A percentile compares a stretch with the other conserved stretches of the same genome.
phyloP scores from a whole-genome alignment of 2,329 filamentous ascomycete species.

The Juglanconis juglandina region DNA sequence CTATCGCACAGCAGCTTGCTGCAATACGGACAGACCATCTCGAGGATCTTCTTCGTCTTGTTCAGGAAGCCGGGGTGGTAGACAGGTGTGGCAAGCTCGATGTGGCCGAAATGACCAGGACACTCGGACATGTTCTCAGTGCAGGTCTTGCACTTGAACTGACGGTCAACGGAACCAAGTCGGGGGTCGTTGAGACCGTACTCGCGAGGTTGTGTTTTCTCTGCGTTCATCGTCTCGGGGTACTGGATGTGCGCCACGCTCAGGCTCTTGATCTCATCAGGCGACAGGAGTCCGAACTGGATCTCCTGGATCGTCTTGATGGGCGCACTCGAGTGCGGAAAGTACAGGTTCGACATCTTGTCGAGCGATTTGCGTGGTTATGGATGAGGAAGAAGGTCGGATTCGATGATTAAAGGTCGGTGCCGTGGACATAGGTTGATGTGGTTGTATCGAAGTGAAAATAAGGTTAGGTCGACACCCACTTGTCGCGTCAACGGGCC shows the following conservation, averaged over 20 bases:
- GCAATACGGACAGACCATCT: slow-evolving; percentile 98
- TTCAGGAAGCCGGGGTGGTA: slow-evolving; percentile 95
- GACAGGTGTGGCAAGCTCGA: slow-evolving; percentile 93
- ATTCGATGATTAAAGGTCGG: slow-evolving; percentile 16
- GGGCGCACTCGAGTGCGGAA: slow-evolving; percentile 88
- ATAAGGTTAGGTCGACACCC: not conserved
- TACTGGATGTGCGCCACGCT: slow-evolving; percentile 95
- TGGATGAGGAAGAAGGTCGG: not conserved
- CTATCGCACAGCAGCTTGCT: slow-evolving; percentile 95
- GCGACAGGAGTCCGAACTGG: slow-evolving; percentile 95
- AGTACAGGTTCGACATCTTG: slow-evolving; percentile 89
- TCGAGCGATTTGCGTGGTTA: slow-evolving; percentile 32
- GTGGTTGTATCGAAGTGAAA: slow-evolving; percentile 6
- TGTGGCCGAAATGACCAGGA: slow-evolving; percentile 97
- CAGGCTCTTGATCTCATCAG: slow-evolving; percentile 99
- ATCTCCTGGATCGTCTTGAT: slow-evolving; percentile 98
- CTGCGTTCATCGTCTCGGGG: slow-evolving; percentile 99
- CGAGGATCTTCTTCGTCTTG: slow-evolving; percentile 98
- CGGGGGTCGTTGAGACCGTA: slow-evolving; percentile 93
- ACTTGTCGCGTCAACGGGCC: not conserved
- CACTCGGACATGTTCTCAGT: slow-evolving; percentile 94
- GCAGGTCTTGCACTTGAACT: slow-evolving; percentile 94
- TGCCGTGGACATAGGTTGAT: not conserved
- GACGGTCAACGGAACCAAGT: slow-evolving; percentile 92
- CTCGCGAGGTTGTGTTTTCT: slow-evolving; percentile 83